These are phyloP conservation scores for Pouteria campechiana DNA, from an alignment of 179 eudicot species.

Conservation along the genomic window DNA sequence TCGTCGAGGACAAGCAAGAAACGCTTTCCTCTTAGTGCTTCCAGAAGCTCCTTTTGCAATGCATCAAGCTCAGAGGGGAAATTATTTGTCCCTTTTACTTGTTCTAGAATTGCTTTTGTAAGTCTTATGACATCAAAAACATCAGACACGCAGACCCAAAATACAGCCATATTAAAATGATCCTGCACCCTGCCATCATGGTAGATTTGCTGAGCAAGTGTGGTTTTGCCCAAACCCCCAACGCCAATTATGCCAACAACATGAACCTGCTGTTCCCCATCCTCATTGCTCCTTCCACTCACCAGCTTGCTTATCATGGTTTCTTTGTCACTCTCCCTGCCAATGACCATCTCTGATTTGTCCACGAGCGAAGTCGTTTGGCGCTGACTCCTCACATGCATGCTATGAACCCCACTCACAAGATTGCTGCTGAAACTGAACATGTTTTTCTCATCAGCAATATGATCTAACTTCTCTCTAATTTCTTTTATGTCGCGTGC, in stretches of 20 bases:
- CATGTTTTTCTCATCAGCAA: no score
- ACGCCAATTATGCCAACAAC: slow-evolving; percentile 9
- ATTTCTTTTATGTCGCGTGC: no score
- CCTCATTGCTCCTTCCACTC: no score
- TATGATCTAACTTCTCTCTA: no score
- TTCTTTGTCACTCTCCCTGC: no score
- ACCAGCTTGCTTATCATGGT: no score
- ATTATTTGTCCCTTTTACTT: not conserved
- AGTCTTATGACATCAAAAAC: slow-evolving; percentile 1
- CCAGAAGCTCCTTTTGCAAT: slow-evolving; percentile 1
- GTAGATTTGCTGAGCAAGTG: slow-evolving; percentile 9
- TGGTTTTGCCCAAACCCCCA: slow-evolving; percentile 15
- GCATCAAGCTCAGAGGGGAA: not conserved
- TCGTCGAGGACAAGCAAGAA: slow-evolving; percentile 17
- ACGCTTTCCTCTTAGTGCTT: not conserved
- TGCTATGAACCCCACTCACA: no score
- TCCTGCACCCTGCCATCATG: slow-evolving; percentile 2
- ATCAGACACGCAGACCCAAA: slow-evolving; percentile 7
- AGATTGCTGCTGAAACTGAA: no score
- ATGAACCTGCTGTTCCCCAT: not conserved
- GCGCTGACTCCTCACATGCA: no score
- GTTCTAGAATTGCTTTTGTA: slow-evolving; percentile 7
- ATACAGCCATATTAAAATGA: slow-evolving; percentile 1
- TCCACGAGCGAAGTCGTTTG: no score
- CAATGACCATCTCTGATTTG: no score